phyloP scores from a whole-genome alignment of 1,139 yeast species.

The Blastobotrys arbuscula region DNA sequence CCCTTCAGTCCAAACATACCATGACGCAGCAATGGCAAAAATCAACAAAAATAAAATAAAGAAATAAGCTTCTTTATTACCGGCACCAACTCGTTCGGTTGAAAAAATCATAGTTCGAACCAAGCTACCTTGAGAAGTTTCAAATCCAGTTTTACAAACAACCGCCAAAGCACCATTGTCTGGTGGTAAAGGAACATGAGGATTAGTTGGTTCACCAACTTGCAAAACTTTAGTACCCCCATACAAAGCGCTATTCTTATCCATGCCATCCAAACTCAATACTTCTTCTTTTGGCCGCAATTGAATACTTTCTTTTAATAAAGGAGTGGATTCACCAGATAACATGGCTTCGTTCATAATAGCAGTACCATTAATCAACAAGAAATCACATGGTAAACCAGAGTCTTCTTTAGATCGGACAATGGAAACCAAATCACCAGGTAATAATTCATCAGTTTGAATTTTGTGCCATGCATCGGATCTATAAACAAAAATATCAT shows the following conservation, averaged over 20 bases:
- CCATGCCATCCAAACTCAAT: constrained; percentile 73
- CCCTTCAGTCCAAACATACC: constrained; percentile 99
- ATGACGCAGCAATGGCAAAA: constrained; percentile 92
- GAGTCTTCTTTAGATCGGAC: constrained; percentile 85
- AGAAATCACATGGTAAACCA: constrained; percentile 94
- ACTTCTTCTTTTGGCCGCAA: constrained; percentile 69
- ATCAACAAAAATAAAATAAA: constrained; percentile 83
- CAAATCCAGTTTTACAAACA: constrained; percentile 92
- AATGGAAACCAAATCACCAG: constrained; percentile 88
- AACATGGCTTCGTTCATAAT: constrained; percentile 97
- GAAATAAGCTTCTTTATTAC: constrained; percentile 88
- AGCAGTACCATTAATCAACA: constrained; percentile 80
- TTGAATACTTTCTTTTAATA: constrained; percentile 83
- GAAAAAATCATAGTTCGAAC: constrained; percentile 98
- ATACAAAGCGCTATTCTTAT: constrained; percentile 81
- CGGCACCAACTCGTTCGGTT: constrained; percentile 94
- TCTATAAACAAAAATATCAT: constrained; percentile 67
- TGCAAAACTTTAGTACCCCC: constrained; percentile 98
- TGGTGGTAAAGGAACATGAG: constrained; percentile 51
- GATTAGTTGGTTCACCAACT: constrained; percentile 62
- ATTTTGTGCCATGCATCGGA: constrained; percentile 63
- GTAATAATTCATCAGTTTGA: constrained; percentile 71
- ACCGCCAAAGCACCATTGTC: constrained; percentile 90
- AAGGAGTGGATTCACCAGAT: constrained; percentile 96
- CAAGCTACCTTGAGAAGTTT: constrained; percentile 94